phyloP scores from a whole-genome alignment of 352 stramenopile species.

The Globisporangium abappressorium region DNA sequence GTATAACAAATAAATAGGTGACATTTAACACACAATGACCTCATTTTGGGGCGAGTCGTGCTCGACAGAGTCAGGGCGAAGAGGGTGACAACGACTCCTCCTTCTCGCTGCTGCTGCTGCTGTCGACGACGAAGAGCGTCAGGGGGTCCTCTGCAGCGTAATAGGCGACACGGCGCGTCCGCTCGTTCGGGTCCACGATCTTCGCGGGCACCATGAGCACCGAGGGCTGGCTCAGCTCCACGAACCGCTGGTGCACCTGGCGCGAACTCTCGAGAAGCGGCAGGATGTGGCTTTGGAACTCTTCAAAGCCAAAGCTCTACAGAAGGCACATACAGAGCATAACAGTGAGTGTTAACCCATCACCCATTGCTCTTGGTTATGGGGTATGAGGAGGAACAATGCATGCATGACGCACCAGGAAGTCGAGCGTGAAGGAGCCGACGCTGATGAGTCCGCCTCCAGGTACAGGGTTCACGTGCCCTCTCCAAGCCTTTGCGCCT shows the following conservation, averaged over 20 bases:
- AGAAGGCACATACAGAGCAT: background rate
- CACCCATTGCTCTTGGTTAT: background rate
- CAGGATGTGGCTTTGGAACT: conserved; percentile 65
- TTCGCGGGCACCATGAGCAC: conserved; percentile 74
- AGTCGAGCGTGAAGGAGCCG: conserved; percentile 56
- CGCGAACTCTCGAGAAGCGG: conserved; percentile 62
- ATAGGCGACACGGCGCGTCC: conserved; percentile 41
- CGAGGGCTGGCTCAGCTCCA: conserved; percentile 45
- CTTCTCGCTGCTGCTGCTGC: background rate
- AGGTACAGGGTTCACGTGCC: conserved; percentile 66
- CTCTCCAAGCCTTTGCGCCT: conserved; percentile 65
- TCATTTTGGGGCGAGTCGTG: background rate
- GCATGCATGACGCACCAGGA: conserved; percentile 40
- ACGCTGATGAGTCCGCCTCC: conserved; percentile 64
- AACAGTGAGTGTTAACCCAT: background rate
- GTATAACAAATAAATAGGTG: background rate
- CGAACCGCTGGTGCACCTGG: conserved; percentile 48
- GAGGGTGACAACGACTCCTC: background rate
- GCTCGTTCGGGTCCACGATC: conserved; percentile 27
- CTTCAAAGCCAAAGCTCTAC: conserved; percentile 70
- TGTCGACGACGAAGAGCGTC: conserved; percentile 54
- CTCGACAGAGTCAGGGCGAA: background rate
- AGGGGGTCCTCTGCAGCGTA: conserved; percentile 58
- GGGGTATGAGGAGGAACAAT: background rate
- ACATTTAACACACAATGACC: background rate